A percentile compares a stretch with the other conserved stretches of the same genome.
Conservation (phyloP, 2,329 filamentous ascomycete genomes). For the Colletotrichum tamarilloi region DNA sequence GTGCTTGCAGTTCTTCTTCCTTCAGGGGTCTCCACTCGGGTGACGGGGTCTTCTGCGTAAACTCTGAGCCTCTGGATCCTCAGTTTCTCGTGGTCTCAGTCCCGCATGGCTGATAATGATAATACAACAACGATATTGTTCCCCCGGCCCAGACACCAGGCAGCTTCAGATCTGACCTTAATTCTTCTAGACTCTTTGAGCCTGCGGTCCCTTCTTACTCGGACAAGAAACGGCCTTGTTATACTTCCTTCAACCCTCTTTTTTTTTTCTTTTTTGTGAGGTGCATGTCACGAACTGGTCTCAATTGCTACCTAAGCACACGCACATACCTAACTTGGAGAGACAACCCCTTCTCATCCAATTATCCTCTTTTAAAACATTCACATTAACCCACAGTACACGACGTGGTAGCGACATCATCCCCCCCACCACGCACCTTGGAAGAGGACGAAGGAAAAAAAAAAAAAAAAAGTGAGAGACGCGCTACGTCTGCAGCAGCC, state of each 20-base stretch:
- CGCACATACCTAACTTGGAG: not conserved
- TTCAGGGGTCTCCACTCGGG: not conserved
- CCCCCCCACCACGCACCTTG: not conserved
- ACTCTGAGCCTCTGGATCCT: constrained; percentile 1
- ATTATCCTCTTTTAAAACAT: not conserved
- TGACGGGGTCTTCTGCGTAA: too few species aligned
- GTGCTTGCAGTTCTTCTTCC: not conserved
- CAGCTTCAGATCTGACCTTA: not conserved
- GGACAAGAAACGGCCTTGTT: not conserved
- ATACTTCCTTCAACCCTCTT: not conserved
- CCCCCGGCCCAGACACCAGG: not conserved
- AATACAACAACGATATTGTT: constrained; percentile 7
- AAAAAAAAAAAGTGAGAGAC: constrained; percentile 4
- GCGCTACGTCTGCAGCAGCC: constrained; percentile 2
- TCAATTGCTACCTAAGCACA: constrained; percentile 8
- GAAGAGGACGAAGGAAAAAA: not conserved
- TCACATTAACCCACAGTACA: not conserved
- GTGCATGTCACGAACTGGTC: not conserved
- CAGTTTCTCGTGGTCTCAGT: not conserved
- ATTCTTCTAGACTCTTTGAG: not conserved
- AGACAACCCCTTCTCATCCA: not conserved
- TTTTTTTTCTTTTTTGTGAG: not conserved
- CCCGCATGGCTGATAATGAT: constrained; percentile 4
- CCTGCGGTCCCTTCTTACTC: not conserved
- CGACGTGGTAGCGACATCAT: not conserved